Evolutionary conservation across 805 yeast species (phyloP), one percentile per base, ranked within the genome.

Genomic region (Saccharomycopsis oosterbeekiorum): DNA sequence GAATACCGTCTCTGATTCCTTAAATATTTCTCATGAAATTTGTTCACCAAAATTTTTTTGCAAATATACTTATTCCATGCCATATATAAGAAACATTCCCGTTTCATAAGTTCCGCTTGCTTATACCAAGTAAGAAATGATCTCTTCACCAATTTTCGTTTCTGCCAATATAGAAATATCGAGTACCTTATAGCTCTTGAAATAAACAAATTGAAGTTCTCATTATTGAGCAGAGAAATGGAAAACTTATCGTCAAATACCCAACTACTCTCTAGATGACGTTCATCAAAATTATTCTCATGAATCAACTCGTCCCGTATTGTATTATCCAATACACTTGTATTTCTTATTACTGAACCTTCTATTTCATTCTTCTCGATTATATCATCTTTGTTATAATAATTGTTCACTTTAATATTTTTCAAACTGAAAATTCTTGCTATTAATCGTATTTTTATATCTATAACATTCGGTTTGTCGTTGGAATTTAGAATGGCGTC

Each of bases 121-220:
- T 39, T 43, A 26, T 40, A n/a, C 63, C 64, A 62, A 15, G 21
- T 37, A 12, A 62, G 29, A 51, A 64, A 55, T 24, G 26, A 55
- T 21, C 53, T 57, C 43, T 61, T 63, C n/a, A 51, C 15, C 15
- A 56, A 34, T 24, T 55, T 60, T n/a, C 58, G 40, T 15, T 29
- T 17, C 34, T 56, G 56, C 64, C 64, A 62, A 29, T 64, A 64
- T 12, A 50, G 36, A 55, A 64, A 64, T 17, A 62, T 64, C 4
- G 65, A 57, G 42, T 57, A 64, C 24, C 64, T 41, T 6, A 64
- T 64, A 9, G 62, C 65, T 56, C 64, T 42, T 14, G 63, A 64
- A 40, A 64, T 59, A 17, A 64, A 41, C 36, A 64, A 40, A 54
- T 64, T 63, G 59, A 58, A 61, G 37, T 61, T 63, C 4, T 29